Base-by-base conservation (phyloP, 345 rosid genomes). In the Sisymbrium altissimum region DNA sequence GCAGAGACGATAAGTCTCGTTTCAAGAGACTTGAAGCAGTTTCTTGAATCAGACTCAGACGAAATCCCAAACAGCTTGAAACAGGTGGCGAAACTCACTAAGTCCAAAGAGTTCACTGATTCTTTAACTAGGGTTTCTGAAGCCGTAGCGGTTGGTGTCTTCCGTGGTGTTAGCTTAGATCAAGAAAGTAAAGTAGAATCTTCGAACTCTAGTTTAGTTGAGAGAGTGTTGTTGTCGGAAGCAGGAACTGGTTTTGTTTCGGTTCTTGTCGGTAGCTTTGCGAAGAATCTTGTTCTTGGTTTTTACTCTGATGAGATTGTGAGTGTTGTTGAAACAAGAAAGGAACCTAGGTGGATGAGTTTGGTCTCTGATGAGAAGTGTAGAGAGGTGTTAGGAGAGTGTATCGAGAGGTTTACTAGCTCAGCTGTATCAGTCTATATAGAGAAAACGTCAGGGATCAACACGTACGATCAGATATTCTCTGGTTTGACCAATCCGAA, bases 401-500 rank as follows among this genome's bases (percentile, higher is more conserved):
- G 92, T 55, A 88, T 92, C 33, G 86, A 92, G 80, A 86, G 81
- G 72, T 89, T 95, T 76, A 96, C 91, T 72, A 84, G 87, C 78
- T 80, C 97, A 0, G 92, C 93, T 1, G 82, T 92, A 54, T 79
- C 93, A 0, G 89, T 92, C 6, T 95, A 88, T 62, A 88, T 95
- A n/a, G 99, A 95, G 68, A 95, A 90, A 79, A 90, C 98, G 0
- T 73, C 84, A 76, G 43, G 82, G 12, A 78, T 90, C 74, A 95
- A 95, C 66, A 66, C 84, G 44, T 95, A 87, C 30, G 96, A 92
- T 63, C 91, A 90, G 53, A 62, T 92, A 43, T 90, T 96, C 81
- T 23, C 94, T 18, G 98, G 98, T 8, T 67, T 96, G 70, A 92
- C 98, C 4, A 90, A 96, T 79, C 96, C 98, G 9, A 88, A 82